A percentile compares a stretch with the other conserved stretches of the same genome.
Conservation (phyloP, 139 green algal species). For the Chlamydomonas sphaeroides region DNA sequence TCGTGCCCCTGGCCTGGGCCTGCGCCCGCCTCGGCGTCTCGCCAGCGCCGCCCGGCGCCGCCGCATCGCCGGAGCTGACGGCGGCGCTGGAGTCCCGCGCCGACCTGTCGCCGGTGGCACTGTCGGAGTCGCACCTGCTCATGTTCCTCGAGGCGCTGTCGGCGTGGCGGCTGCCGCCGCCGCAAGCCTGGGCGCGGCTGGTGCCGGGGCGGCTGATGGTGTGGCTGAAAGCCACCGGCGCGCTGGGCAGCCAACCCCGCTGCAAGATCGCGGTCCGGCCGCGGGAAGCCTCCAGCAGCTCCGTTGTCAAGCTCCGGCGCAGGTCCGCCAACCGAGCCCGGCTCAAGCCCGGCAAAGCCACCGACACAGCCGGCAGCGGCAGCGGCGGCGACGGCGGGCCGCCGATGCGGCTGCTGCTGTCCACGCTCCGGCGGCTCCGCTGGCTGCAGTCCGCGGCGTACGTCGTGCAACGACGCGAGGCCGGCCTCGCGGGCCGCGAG, state of each 20-base stretch:
- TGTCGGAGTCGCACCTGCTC: slow-evolving; percentile 7
- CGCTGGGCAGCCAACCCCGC: too few species aligned
- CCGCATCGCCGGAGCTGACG: background rate
- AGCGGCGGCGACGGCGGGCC: background rate
- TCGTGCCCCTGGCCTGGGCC: slow-evolving; percentile 1
- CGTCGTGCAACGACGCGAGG: too few species aligned
- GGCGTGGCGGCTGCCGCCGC: slow-evolving; percentile 13
- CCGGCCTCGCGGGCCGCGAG: too few species aligned
- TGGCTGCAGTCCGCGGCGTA: background rate
- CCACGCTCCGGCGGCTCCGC: background rate
- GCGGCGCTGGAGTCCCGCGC: background rate
- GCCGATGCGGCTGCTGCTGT: background rate
- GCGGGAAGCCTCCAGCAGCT: too few species aligned
- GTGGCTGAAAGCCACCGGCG: too few species aligned
- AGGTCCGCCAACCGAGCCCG: too few species aligned
- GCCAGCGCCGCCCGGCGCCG: background rate
- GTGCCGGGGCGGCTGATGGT: slow-evolving; percentile 3
- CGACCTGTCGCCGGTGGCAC: background rate
- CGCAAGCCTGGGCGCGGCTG: background rate
- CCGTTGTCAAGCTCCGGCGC: too few species aligned
- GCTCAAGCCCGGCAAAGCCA: too few species aligned
- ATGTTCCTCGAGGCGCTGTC: background rate
- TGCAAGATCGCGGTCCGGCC: too few species aligned
- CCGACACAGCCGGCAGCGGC: background rate
- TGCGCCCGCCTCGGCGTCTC: background rate